Conservation (phyloP, 164 flowering plant genomes). For the Stephania cephalantha region DNA sequence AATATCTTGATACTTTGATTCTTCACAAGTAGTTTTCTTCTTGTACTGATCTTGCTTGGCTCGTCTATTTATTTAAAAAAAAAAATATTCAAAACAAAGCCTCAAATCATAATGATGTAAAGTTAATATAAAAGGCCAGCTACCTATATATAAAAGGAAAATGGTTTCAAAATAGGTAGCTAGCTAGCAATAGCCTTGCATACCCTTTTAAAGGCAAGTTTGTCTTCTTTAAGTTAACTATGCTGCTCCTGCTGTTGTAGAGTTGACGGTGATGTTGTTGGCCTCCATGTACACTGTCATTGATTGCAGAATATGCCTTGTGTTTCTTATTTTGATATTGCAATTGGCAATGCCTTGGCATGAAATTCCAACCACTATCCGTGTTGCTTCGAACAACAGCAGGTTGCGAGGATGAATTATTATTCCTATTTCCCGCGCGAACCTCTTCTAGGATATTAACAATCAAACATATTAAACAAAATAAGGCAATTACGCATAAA, state of each 20-base stretch:
- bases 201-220: background rate
- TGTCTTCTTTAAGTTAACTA: background rate
- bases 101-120: too few relatives aligned
- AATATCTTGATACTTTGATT: background rate
- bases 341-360: background rate
- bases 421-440: slow-evolving; percentile 8
- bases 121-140: too few relatives aligned
- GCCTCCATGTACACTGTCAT: background rate
- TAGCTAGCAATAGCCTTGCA: too few relatives aligned
- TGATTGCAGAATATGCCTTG: background rate
- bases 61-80: background rate
- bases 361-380: background rate
- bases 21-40: background rate
- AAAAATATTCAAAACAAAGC: too few relatives aligned
- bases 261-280: background rate
- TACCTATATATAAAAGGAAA: too few relatives aligned
- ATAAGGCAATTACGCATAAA: too few relatives aligned
- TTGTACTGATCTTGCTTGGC: background rate
- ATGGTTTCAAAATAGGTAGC: too few relatives aligned
- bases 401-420: background rate
- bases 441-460: slow-evolving; percentile 6
- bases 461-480: too few relatives aligned
- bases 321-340: background rate
- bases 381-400: background rate
- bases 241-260: too few relatives aligned